These are phyloP conservation scores for Mycena indigotica DNA, from an alignment of 768 basidiomycete genomes.

Conservation along the genomic window DNA sequence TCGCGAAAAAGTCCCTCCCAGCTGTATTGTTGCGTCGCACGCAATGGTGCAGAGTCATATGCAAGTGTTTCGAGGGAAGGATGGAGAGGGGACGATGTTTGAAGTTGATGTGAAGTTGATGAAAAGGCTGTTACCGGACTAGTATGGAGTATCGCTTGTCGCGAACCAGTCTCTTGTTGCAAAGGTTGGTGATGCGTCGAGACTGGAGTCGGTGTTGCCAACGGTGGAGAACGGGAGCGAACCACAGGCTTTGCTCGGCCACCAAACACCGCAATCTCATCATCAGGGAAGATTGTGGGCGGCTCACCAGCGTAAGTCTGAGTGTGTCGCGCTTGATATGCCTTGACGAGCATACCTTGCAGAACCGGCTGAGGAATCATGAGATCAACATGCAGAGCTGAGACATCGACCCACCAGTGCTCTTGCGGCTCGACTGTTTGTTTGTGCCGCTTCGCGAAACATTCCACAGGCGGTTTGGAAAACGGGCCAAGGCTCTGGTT, in stretches of 20 bases:
- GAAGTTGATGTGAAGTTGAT: not conserved
- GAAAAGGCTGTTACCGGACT: not conserved
- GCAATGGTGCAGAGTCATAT: not conserved
- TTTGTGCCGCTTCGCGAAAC: slow-evolving; percentile 46
- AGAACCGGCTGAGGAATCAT: slow-evolving; percentile 43
- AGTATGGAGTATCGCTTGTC: not conserved
- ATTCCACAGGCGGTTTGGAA: slow-evolving; percentile 50
- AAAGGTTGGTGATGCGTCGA: not conserved
- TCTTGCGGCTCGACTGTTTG: slow-evolving; percentile 50
- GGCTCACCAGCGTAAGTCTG: slow-evolving; percentile 18
- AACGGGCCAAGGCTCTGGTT: slow-evolving; percentile 47
- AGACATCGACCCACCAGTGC: slow-evolving; percentile 41
- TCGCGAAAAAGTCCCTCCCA: slow-evolving; percentile 44
- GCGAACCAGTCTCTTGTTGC: not conserved
- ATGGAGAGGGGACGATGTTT: not conserved
- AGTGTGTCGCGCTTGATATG: slow-evolving; percentile 32
- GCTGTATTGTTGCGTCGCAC: slow-evolving; percentile 19
- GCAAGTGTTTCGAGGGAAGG: slow-evolving; percentile 7
- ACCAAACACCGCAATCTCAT: slow-evolving; percentile 40
- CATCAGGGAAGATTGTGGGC: slow-evolving; percentile 27
- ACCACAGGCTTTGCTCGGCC: slow-evolving; percentile 36
- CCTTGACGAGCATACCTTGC: slow-evolving; percentile 46
- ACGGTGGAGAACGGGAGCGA: slow-evolving; percentile 12
- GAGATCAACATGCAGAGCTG: not conserved
- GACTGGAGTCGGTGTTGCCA: too few relatives aligned